Percentiles rank a stretch among this genome's conserved stretches.
These are phyloP conservation scores for Penicillium chermesinum DNA, from an alignment of 495 filamentous ascomycete species.

Conservation along the genomic window DNA sequence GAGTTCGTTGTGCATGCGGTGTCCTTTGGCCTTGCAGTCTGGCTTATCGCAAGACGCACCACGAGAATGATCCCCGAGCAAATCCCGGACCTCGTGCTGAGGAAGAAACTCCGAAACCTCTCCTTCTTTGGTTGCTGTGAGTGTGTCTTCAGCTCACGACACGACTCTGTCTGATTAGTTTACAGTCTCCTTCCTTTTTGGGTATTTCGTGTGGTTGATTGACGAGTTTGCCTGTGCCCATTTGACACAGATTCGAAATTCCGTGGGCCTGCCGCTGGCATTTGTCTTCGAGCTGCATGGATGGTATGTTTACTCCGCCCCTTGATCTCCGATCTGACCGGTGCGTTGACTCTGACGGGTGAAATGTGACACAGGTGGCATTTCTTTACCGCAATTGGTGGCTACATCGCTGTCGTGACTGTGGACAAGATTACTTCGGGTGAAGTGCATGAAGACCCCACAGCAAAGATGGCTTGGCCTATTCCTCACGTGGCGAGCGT, in stretches of 20 bases:
- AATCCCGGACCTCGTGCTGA: constrained; percentile 10
- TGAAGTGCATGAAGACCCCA: constrained; percentile 19
- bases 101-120: constrained; percentile 14
- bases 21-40: constrained; percentile 21
- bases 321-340: neutral
- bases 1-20: constrained; percentile 28
- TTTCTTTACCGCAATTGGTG: constrained; percentile 30
- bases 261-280: constrained; percentile 22
- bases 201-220: constrained; percentile 28
- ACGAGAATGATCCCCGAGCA: constrained; percentile 19
- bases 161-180: neutral
- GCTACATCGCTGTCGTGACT: constrained; percentile 26
- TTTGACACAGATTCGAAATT: constrained; percentile 11
- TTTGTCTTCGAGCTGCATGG: constrained; percentile 31
- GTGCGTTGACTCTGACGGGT: neutral
- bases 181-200: constrained; percentile 25
- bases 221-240: constrained; percentile 20
- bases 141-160: no score
- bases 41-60: constrained; percentile 18
- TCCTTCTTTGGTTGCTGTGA: constrained; percentile 23
- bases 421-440: constrained; percentile 26
- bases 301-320: constrained; percentile 16
- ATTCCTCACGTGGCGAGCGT: constrained; percentile 6
- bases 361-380: constrained; percentile 23
- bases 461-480: constrained; percentile 21